These are phyloP conservation scores for Trametes polyzona DNA, from an alignment of 1,284 basidiomycete species.

Conservation along the genomic window DNA sequence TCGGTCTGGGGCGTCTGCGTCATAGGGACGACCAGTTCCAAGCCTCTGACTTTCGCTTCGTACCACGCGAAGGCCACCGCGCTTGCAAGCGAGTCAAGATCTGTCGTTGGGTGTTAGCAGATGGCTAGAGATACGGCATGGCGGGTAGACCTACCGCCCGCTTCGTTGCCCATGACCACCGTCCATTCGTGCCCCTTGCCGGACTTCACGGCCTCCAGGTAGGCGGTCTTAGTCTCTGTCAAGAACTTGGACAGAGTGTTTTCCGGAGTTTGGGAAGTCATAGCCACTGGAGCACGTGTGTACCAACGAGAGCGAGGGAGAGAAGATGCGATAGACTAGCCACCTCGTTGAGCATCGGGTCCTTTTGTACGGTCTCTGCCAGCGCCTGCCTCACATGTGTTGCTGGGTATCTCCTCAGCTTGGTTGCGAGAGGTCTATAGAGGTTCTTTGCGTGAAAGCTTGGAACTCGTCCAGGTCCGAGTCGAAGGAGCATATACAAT, in stretches of 20 bases:
- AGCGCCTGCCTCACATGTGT: slow-evolving; percentile 7
- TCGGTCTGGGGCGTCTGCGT: slow-evolving; percentile 73
- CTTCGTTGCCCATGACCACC: slow-evolving; percentile 90
- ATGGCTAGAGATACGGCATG: slow-evolving; percentile 3
- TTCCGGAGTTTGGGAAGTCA: neutral
- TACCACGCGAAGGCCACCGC: slow-evolving; percentile 85
- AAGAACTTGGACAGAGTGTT: slow-evolving; percentile 16
- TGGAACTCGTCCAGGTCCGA: slow-evolving; percentile 1
- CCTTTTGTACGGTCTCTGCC: neutral
- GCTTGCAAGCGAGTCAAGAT: slow-evolving; percentile 87
- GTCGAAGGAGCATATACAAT: neutral
- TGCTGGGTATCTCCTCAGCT: neutral
- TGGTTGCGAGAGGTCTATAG: neutral
- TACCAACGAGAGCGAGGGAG: no score
- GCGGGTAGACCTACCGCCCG: slow-evolving; percentile 64
- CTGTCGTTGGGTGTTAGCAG: slow-evolving; percentile 44
- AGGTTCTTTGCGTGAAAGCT: neutral
- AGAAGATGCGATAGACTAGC: no score
- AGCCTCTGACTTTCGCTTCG: slow-evolving; percentile 50
- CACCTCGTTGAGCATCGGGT: slow-evolving; percentile 20
- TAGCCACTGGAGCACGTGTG: no score
- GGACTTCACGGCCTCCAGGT: slow-evolving; percentile 47
- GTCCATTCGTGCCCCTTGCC: slow-evolving; percentile 68
- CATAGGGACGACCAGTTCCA: slow-evolving; percentile 72
- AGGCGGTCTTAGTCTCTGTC: slow-evolving; percentile 43